Evolutionary conservation across 164 flowering plant species (phyloP).

Genomic region (Magnolia sinica): DNA sequence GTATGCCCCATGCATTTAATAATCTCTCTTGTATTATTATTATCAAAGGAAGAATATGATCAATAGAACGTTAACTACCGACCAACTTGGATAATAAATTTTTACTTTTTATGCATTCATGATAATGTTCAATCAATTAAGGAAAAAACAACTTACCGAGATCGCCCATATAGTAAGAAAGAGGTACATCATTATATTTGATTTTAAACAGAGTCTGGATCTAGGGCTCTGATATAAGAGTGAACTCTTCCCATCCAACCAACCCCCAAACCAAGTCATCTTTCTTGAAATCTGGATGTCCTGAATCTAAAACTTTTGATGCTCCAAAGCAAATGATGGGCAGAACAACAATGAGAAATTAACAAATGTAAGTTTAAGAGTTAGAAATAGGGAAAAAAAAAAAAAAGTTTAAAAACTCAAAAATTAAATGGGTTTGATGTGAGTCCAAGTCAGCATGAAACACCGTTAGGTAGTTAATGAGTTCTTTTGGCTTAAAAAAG

Average conservation of each 20-base stretch:
- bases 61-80: neutral
- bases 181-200: slow-evolving; percentile 44
- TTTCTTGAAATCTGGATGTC: slow-evolving; percentile 32
- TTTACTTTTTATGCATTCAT: neutral
- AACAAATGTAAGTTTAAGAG: neutral
- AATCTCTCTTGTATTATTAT: neutral
- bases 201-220: slow-evolving; percentile 28
- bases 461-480: too few species aligned
- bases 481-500: too few species aligned
- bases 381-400: neutral
- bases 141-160: slow-evolving; percentile 17
- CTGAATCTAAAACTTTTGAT: slow-evolving; percentile 43
- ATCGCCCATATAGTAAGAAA: slow-evolving; percentile 39
- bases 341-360: neutral
- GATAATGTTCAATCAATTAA: neutral
- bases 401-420: too few species aligned
- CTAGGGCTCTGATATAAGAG: slow-evolving; percentile 15
- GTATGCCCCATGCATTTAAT: neutral
- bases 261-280: slow-evolving; percentile 60
- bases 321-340: slow-evolving; percentile 28
- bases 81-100: neutral
- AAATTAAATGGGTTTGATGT: neutral
- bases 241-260: slow-evolving; percentile 58
- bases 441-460: too few species aligned
- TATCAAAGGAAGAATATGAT: neutral